Evolutionary conservation across 768 basidiomycete species (phyloP).

Genomic region (Tulasnella sp.): DNA sequence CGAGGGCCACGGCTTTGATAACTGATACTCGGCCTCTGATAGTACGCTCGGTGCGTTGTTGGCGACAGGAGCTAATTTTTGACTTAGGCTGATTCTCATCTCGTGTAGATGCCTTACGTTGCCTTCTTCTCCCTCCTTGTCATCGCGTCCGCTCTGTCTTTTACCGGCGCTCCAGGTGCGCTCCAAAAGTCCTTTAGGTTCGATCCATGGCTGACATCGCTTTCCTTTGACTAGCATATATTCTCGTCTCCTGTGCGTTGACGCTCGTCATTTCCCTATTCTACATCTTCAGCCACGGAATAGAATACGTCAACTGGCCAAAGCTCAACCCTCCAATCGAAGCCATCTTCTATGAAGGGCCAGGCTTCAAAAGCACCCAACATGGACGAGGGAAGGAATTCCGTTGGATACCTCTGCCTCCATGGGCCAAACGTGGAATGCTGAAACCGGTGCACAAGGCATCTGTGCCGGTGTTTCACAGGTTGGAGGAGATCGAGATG

Average conservation of each 20-base stretch:
- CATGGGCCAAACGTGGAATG: constrained; percentile 43
- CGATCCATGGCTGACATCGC: constrained; percentile 36
- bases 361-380: constrained; percentile 74
- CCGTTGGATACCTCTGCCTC: constrained; percentile 40
- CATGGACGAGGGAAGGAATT: constrained; percentile 65
- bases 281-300: constrained; percentile 81
- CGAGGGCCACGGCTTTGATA: constrained; percentile 65
- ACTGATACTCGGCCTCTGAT: constrained; percentile 76
- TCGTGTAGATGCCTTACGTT: constrained; percentile 72
- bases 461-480: constrained; percentile 35
- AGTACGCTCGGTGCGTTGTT: constrained; percentile 67
- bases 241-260: constrained; percentile 75
- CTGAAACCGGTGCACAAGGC: constrained; percentile 37
- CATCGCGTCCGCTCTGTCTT: constrained; percentile 78
- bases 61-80: neutral
- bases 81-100: neutral
- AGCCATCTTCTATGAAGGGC: constrained; percentile 81
- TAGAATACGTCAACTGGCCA: constrained; percentile 95
- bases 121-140: constrained; percentile 80
- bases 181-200: constrained; percentile 30
- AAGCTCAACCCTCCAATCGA: constrained; percentile 72
- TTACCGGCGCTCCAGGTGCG: constrained; percentile 84
- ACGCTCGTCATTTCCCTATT: constrained; percentile 57
- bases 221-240: constrained; percentile 69
- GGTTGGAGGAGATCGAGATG: constrained; percentile 73